Percentiles rank a stretch among this genome's conserved stretches.
These are phyloP conservation scores for Leishmania aethiopica DNA, from an alignment of 208 protist genomes.

Conservation along the genomic window DNA sequence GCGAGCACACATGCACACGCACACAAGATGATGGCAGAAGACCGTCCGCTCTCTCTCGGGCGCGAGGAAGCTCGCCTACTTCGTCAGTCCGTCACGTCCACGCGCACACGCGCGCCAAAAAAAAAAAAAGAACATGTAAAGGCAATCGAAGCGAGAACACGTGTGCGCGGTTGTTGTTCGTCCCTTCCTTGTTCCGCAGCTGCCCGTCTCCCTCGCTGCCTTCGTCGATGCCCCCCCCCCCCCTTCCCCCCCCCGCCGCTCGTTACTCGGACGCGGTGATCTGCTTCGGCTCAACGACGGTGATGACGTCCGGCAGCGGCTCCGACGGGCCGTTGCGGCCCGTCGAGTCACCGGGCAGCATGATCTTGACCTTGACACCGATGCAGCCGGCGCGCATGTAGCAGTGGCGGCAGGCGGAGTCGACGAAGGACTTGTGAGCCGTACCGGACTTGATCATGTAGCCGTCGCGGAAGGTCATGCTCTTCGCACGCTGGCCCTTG, in stretches of 20 bases:
- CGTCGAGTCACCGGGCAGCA: slow-evolving; percentile 96
- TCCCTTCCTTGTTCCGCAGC: background rate
- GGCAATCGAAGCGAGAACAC: background rate
- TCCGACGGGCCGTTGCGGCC: slow-evolving; percentile 61
- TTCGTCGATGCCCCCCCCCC: background rate
- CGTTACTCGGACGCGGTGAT: slow-evolving; percentile 30
- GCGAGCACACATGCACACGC: background rate
- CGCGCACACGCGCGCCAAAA: background rate
- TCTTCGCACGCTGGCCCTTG: slow-evolving; percentile 98
- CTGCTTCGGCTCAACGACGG: slow-evolving; percentile 52
- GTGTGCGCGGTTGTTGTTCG: background rate
- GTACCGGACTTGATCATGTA: slow-evolving; percentile 99
- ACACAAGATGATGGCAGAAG: background rate
- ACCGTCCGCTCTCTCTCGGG: background rate
- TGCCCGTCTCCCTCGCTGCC: background rate
- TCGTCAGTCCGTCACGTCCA: background rate
- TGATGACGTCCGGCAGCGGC: slow-evolving; percentile 82
- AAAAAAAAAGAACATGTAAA: background rate
- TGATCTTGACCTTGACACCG: slow-evolving; percentile 99
- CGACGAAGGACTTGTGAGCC: slow-evolving; percentile 94
- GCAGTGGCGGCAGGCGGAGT: slow-evolving; percentile 97
- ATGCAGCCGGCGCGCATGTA: slow-evolving; percentile 98
- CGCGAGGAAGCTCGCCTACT: background rate
- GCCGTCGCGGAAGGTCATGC: slow-evolving; percentile 99
- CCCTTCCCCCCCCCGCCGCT: too few relatives aligned